phyloP scores from a whole-genome alignment of 2,329 filamentous ascomycete species.

The Pyricularia sp. region DNA sequence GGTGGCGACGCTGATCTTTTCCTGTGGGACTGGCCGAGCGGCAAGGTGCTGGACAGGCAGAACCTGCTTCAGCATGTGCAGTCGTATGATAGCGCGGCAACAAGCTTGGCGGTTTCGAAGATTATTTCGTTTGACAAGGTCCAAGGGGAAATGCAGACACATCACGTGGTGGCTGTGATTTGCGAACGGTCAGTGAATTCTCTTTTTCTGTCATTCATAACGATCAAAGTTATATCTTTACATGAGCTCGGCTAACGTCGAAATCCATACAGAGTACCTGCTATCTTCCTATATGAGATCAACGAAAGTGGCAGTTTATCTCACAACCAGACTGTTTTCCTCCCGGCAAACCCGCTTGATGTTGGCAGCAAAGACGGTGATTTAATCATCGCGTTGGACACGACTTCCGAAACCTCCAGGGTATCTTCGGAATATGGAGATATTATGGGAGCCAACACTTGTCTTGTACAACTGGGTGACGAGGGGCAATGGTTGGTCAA shows the following conservation, averaged over 20 bases:
- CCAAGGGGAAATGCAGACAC: conserved; percentile 10
- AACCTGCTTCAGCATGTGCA: conserved; percentile 34
- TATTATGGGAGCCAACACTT: neutral
- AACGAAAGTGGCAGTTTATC: conserved; percentile 33
- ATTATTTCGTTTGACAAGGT: conserved; percentile 20
- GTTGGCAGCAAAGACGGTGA: conserved; percentile 15
- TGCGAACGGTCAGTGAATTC: conserved; percentile 30
- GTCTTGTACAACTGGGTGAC: neutral
- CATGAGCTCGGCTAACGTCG: neutral
- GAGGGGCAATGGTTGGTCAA: neutral
- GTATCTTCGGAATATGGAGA: conserved; percentile 10
- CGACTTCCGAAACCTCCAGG: conserved; percentile 4
- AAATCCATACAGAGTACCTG: conserved; percentile 32
- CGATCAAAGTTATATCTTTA: neutral
- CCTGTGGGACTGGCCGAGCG: conserved; percentile 67
- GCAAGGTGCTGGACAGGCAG: conserved; percentile 38
- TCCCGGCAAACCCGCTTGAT: conserved; percentile 55
- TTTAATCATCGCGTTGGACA: conserved; percentile 28
- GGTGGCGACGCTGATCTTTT: conserved; percentile 72
- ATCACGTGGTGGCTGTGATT: conserved; percentile 22
- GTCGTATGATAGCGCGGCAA: conserved; percentile 19
- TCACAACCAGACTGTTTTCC: conserved; percentile 34
- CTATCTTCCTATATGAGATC: conserved; percentile 53
- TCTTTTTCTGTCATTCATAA: conserved; percentile 10
- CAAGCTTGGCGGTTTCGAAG: conserved; percentile 34